phyloP scores from a whole-genome alignment of 345 rosid species.

The Firmiana major region DNA sequence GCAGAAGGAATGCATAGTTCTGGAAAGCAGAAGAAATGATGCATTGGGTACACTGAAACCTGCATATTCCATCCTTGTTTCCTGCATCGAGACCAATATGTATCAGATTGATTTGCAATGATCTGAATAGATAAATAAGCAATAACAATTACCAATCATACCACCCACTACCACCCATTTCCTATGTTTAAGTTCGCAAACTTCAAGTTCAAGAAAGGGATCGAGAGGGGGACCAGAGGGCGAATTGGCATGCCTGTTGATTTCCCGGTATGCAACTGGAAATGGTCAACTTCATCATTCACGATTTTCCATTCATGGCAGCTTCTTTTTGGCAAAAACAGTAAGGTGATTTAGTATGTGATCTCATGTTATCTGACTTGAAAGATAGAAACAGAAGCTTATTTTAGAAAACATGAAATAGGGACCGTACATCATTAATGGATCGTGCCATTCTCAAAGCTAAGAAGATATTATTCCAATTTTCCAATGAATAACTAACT shows the following conservation, averaged over 20 bases:
- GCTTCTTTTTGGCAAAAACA: neutral
- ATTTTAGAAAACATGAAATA: neutral
- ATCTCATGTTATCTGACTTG: neutral
- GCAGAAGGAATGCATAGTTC: neutral
- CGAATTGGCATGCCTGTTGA: neutral
- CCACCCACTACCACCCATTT: too few species aligned
- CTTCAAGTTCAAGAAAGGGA: neutral
- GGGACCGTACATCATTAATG: neutral
- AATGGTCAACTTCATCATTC: neutral
- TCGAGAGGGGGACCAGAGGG: neutral
- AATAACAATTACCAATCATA: neutral
- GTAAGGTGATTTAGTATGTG: neutral
- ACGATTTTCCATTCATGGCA: neutral
- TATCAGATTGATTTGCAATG: neutral
- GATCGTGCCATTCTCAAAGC: neutral
- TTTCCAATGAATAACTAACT: neutral
- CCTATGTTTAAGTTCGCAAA: neutral
- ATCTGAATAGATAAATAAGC: neutral
- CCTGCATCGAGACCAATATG: neutral
- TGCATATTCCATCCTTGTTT: neutral
- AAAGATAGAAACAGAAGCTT: neutral
- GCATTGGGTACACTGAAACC: neutral
- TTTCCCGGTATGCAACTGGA: neutral
- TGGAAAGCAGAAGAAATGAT: neutral
- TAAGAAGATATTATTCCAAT: neutral